Conservation (phyloP, 2,329 filamentous ascomycete species). For the Mollisia scopiformis region DNA sequence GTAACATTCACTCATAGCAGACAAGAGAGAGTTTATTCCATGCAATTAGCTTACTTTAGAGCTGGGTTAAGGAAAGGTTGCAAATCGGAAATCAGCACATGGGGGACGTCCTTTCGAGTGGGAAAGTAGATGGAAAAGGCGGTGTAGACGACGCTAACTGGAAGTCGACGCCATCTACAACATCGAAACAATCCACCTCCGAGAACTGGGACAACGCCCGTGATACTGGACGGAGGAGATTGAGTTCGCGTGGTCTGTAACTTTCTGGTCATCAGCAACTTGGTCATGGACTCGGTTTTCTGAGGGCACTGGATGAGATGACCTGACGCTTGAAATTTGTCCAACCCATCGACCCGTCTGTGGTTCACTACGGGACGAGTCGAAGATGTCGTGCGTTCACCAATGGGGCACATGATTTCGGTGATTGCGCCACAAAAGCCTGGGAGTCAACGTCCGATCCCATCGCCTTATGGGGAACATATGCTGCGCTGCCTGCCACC, state of each 20-base stretch:
- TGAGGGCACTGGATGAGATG: background rate
- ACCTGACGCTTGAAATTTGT: background rate
- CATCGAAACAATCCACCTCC: slow-evolving; percentile 13
- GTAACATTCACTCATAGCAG: too few species aligned
- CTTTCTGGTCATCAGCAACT: background rate
- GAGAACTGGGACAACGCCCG: slow-evolving; percentile 5
- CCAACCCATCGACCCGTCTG: slow-evolving; percentile 1
- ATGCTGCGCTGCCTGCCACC: background rate
- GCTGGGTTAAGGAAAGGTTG: background rate
- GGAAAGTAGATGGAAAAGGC: slow-evolving; percentile 21
- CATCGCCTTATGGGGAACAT: slow-evolving; percentile 23
- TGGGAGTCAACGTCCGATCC: slow-evolving; percentile 10
- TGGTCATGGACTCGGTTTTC: background rate
- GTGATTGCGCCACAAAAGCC: slow-evolving; percentile 18
- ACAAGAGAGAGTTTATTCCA: background rate
- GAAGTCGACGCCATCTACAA: slow-evolving; percentile 7
- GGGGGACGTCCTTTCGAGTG: slow-evolving; percentile 3
- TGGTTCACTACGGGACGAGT: slow-evolving; percentile 16
- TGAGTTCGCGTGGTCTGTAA: background rate
- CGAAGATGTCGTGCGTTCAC: slow-evolving; percentile 29
- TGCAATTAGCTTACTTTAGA: background rate
- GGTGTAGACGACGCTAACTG: slow-evolving; percentile 30
- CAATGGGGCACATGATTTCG: slow-evolving; percentile 21
- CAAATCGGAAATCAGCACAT: slow-evolving; percentile 6
- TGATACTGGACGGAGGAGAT: too few species aligned